Conservation (phyloP, 2,329 filamentous ascomycete species). For the Macrophomina phaseolina region DNA sequence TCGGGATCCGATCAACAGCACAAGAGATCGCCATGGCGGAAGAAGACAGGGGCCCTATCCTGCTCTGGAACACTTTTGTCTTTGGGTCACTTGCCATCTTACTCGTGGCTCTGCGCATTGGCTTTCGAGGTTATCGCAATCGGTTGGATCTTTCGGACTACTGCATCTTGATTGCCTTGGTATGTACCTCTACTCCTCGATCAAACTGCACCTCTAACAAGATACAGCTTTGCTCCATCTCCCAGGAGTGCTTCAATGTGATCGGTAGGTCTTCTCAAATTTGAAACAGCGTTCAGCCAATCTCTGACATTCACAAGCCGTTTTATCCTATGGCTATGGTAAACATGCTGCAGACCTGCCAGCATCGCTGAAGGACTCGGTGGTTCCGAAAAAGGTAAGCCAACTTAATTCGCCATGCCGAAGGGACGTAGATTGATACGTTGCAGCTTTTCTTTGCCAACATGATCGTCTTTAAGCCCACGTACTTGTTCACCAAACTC, state of each 20-base stretch:
- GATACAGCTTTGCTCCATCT: not conserved
- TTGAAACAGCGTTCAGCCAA: not conserved
- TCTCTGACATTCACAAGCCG: not conserved
- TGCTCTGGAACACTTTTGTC: conserved; percentile 19
- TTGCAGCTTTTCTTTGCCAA: conserved; percentile 10
- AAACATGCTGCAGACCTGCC: conserved; percentile 10
- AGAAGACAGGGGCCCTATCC: conserved; percentile 8
- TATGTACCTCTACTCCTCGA: not conserved
- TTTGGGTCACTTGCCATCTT: conserved; percentile 7
- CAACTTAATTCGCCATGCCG: no score
- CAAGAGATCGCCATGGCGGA: conserved; percentile 19
- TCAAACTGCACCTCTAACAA: not conserved
- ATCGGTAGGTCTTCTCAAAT: not conserved
- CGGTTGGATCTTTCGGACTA: conserved; percentile 18
- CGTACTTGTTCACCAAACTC: conserved; percentile 17
- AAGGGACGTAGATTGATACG: not conserved
- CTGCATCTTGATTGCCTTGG: conserved; percentile 6
- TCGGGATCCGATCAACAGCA: conserved; percentile 11
- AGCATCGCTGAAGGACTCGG: not conserved
- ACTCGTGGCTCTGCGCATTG: conserved; percentile 15
- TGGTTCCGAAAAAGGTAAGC: conserved; percentile 3
- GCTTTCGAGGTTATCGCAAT: conserved; percentile 22
- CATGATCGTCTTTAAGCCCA: conserved; percentile 10
- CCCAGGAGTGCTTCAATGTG: conserved; percentile 10
- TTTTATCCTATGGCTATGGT: conserved; percentile 6